These are phyloP conservation scores for Alternaria arbusti DNA, from an alignment of 2,329 filamentous ascomycete species.

Conservation along the genomic window DNA sequence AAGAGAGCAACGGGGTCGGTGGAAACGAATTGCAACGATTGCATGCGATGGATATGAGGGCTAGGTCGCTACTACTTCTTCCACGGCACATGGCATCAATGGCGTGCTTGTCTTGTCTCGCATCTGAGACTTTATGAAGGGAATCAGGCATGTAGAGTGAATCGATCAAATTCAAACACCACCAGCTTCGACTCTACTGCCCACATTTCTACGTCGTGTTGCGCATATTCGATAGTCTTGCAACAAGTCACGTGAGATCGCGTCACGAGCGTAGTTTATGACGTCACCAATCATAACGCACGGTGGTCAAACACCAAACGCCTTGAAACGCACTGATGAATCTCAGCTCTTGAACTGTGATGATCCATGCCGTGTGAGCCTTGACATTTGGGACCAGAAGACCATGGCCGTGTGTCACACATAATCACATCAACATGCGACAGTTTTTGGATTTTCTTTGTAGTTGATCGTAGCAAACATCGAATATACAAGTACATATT, in stretches of 20 bases:
- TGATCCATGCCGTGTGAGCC: background rate
- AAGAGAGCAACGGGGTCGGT: slow-evolving; percentile 30
- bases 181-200: slow-evolving; percentile 11
- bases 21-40: slow-evolving; percentile 41
- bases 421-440: background rate
- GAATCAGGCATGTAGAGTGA: slow-evolving; percentile 45
- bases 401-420: background rate
- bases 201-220: background rate
- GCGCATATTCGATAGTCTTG: background rate
- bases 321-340: background rate
- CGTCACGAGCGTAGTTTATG: slow-evolving; percentile 3
- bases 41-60: slow-evolving; percentile 38
- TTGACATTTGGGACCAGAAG: accelerated
- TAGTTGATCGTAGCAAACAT: background rate
- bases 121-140: slow-evolving; percentile 31
- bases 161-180: slow-evolving; percentile 38
- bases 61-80: slow-evolving; percentile 29
- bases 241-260: slow-evolving; percentile 10
- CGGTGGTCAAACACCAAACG: background rate
- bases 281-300: background rate
- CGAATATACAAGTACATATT: background rate
- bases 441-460: background rate
- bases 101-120: slow-evolving; percentile 36
- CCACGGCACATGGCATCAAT: slow-evolving; percentile 29
- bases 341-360: background rate